Conservation (phyloP, 1,284 basidiomycete genomes). For the Meripilus lineatus region DNA sequence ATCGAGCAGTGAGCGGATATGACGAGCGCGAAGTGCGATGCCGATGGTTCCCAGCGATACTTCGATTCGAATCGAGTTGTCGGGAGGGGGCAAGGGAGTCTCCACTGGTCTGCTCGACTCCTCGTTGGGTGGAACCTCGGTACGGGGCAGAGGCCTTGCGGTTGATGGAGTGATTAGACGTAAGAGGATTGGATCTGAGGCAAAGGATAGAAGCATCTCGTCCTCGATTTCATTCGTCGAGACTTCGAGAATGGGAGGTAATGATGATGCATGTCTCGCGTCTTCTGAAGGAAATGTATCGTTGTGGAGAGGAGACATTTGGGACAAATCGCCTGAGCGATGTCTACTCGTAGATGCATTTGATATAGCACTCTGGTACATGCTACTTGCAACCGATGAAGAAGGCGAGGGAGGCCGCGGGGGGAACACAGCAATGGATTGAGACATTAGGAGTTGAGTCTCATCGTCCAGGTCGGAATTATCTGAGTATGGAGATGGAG, state of each 20-base stretch:
- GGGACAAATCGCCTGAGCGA: not conserved
- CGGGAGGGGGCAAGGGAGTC: not conserved
- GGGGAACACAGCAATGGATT: conserved; percentile 59
- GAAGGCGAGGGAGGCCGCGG: conserved; percentile 39
- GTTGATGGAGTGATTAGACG: conserved; percentile 44
- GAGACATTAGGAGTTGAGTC: conserved; percentile 63
- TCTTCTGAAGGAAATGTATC: not conserved
- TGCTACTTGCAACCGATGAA: conserved; percentile 32
- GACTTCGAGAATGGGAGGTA: conserved; percentile 2
- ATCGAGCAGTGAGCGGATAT: conserved; percentile 44
- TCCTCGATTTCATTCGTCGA: conserved; percentile 25
- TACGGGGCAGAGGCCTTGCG: conserved; percentile 1
- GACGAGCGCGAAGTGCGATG: conserved; percentile 46
- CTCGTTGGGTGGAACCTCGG: not conserved
- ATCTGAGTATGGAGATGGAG: conserved; percentile 30
- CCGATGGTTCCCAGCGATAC: conserved; percentile 46
- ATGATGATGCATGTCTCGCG: not conserved
- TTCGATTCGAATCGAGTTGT: not conserved
- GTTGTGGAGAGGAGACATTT: not conserved
- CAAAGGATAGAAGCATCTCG: conserved; percentile 52
- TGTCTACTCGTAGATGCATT: conserved; percentile 19
- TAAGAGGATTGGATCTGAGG: conserved; percentile 50
- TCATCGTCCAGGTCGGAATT: conserved; percentile 58
- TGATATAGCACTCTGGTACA: conserved; percentile 74
- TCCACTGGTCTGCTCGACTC: not conserved